A percentile compares a stretch with the other conserved stretches of the same genome.
Evolutionary conservation across 2,329 filamentous ascomycete genomes (phyloP).

Genomic region (Xenosphaeropsis pyriputrescens): DNA sequence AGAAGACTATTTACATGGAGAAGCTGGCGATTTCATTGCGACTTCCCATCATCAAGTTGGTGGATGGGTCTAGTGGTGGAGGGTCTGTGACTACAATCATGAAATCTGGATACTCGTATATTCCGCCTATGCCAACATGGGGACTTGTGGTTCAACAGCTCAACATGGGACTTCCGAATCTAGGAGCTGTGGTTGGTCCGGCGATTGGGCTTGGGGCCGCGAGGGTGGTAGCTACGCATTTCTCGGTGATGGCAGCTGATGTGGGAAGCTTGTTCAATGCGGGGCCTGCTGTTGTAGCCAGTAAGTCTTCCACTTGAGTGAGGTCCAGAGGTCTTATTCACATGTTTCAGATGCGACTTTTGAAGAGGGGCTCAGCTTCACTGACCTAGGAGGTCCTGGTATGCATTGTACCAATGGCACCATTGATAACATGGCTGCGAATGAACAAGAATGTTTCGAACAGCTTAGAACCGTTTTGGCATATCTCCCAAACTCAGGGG

Average conservation of each 20-base stretch:
- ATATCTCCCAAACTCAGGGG: slow-evolving; percentile 42
- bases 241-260: slow-evolving; percentile 50
- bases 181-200: slow-evolving; percentile 47
- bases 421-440: slow-evolving; percentile 46
- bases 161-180: slow-evolving; percentile 47
- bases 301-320: slow-evolving; percentile 3
- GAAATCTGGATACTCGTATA: slow-evolving; percentile 39
- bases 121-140: slow-evolving; percentile 41
- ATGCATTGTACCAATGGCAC: slow-evolving; percentile 53
- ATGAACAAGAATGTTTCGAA: slow-evolving; percentile 45
- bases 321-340: background rate
- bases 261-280: slow-evolving; percentile 49
- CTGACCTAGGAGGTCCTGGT: slow-evolving; percentile 41
- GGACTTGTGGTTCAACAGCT: slow-evolving; percentile 37
- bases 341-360: slow-evolving; percentile 34
- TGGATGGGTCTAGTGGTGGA: slow-evolving; percentile 48
- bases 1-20: slow-evolving; percentile 46
- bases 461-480: slow-evolving; percentile 40
- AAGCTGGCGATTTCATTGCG: slow-evolving; percentile 41
- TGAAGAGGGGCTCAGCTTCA: slow-evolving; percentile 43
- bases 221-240: slow-evolving; percentile 45
- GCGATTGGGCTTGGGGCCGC: slow-evolving; percentile 50
- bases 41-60: slow-evolving; percentile 46
- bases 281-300: slow-evolving; percentile 45
- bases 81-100: slow-evolving; percentile 45